Evolutionary conservation across 2,329 filamentous ascomycete species (phyloP).

Genomic region (Penicillium crustosum): DNA sequence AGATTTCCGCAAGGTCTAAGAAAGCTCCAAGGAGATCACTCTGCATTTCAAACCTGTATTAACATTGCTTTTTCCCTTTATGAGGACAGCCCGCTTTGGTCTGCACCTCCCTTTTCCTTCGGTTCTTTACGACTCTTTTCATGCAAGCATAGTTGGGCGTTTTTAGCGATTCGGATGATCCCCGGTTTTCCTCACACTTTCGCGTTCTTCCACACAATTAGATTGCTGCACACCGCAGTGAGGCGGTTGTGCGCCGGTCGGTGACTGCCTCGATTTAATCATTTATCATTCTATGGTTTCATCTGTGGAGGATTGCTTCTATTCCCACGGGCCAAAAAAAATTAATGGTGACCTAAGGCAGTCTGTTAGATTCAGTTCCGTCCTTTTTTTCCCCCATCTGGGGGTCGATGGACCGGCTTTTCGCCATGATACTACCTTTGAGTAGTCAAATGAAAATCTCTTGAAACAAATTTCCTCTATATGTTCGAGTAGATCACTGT

Average conservation of each 20-base stretch:
- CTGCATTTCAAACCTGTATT: slow-evolving; percentile 30
- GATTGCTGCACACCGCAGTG: slow-evolving; percentile 44
- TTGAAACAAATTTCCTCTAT: not conserved
- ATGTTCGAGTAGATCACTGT: not conserved
- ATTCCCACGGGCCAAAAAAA: slow-evolving; percentile 25
- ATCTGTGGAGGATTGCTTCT: slow-evolving; percentile 11
- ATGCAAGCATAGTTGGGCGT: slow-evolving; percentile 48
- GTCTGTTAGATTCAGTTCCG: slow-evolving; percentile 14
- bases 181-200: slow-evolving; percentile 26
- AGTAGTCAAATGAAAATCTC: slow-evolving; percentile 14
- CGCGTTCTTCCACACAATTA: slow-evolving; percentile 37
- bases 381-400: slow-evolving; percentile 11
- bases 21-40: slow-evolving; percentile 16
- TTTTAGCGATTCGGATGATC: slow-evolving; percentile 42
- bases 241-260: slow-evolving; percentile 46
- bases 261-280: slow-evolving; percentile 42
- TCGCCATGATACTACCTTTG: slow-evolving; percentile 18
- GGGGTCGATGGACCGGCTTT: slow-evolving; percentile 15
- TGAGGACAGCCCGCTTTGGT: slow-evolving; percentile 12
- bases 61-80: slow-evolving; percentile 28
- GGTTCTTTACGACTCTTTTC: slow-evolving; percentile 37
- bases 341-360: slow-evolving; percentile 12
- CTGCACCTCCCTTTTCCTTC: slow-evolving; percentile 7
- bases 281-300: slow-evolving; percentile 22
- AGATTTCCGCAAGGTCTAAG: slow-evolving; percentile 64